These are phyloP conservation scores for Rhypophila decipiens DNA, from an alignment of 495 filamentous ascomycete genomes.

Conservation along the genomic window DNA sequence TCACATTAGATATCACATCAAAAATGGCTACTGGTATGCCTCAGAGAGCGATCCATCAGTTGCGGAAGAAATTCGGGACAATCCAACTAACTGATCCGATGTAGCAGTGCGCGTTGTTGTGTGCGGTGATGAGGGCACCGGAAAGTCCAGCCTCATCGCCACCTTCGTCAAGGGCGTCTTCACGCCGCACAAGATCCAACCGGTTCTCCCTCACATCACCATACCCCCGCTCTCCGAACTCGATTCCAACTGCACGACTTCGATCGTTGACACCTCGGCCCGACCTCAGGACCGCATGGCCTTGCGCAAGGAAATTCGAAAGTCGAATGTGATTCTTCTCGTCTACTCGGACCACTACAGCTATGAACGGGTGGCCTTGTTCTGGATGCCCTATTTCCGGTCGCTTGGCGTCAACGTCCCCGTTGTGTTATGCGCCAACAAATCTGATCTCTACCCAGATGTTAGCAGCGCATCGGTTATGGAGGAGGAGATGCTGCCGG, in stretches of 20 bases:
- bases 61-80: too few species aligned
- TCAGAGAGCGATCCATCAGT: too few species aligned
- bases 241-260: constrained; percentile 91
- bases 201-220: constrained; percentile 87
- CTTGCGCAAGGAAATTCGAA: constrained; percentile 86
- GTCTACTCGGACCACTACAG: constrained; percentile 98
- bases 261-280: constrained; percentile 93
- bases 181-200: constrained; percentile 86
- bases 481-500: constrained; percentile 94
- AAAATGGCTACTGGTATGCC: constrained; percentile 9
- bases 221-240: constrained; percentile 83
- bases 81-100: constrained; percentile 1
- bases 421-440: constrained; percentile 94
- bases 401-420: constrained; percentile 97
- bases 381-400: constrained; percentile 97
- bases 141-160: constrained; percentile 67
- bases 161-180: constrained; percentile 91
- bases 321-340: constrained; percentile 93
- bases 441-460: constrained; percentile 68
- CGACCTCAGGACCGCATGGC: constrained; percentile 86
- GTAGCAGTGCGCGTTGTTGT: constrained; percentile 84
- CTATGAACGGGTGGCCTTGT: constrained; percentile 93
- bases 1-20: neutral
- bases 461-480: constrained; percentile 71
- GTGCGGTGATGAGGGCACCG: constrained; percentile 83